Conservation (phyloP, 257 asterid species). For the Ajuga chamaepitys region DNA sequence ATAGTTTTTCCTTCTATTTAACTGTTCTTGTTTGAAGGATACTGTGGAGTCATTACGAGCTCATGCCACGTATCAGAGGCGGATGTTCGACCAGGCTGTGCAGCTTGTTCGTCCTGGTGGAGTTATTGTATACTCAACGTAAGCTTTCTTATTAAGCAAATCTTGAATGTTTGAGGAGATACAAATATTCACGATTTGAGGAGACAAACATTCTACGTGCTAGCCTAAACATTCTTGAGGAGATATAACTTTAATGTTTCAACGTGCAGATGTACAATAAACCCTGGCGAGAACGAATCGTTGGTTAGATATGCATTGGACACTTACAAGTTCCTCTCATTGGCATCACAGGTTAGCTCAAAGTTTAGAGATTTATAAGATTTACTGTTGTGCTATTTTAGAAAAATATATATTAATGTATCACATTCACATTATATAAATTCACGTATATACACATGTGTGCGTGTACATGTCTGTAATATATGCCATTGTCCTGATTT, state of each 20-base stretch:
- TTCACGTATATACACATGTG: too few species aligned
- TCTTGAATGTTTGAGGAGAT: background rate
- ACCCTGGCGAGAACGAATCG: slow-evolving; percentile 97
- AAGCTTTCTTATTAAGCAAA: slow-evolving; percentile 19
- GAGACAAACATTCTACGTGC: background rate
- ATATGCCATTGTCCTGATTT: too few species aligned
- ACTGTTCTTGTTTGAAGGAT: slow-evolving; percentile 39
- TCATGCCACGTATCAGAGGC: slow-evolving; percentile 84
- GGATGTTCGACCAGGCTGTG: slow-evolving; percentile 97
- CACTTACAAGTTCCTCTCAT: slow-evolving; percentile 67
- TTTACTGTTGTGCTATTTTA: background rate
- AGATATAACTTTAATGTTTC: slow-evolving; percentile 11
- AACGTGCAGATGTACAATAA: slow-evolving; percentile 83
- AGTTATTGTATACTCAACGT: slow-evolving; percentile 93
- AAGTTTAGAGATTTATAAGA: background rate
- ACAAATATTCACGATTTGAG: too few species aligned
- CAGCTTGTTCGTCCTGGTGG: slow-evolving; percentile 99
- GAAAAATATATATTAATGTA: too few species aligned
- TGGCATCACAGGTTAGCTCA: slow-evolving; percentile 78
- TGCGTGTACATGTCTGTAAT: too few species aligned
- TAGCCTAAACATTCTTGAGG: background rate
- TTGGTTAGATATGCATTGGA: slow-evolving; percentile 92
- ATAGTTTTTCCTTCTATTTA: background rate
- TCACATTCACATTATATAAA: too few species aligned
- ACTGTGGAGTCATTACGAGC: slow-evolving; percentile 72